Evolutionary conservation across 495 filamentous ascomycete genomes (phyloP).

Genomic region (Geopyxis carbonaria): DNA sequence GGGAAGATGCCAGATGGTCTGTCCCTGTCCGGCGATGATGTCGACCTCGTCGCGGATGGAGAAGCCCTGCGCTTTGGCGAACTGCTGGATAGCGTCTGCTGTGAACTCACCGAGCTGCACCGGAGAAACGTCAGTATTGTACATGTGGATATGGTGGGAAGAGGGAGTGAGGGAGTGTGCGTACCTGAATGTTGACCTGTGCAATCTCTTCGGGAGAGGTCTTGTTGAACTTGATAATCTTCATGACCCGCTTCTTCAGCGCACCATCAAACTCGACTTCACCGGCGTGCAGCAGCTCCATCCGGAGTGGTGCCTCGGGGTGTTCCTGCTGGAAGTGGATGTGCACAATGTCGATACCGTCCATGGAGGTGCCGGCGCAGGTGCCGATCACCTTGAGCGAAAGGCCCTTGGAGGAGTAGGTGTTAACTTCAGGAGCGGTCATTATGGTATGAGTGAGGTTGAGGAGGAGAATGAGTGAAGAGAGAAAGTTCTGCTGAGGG

Average conservation of each 20-base stretch:
- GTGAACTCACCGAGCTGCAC: conserved; percentile 30
- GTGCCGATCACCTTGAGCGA: conserved; percentile 14
- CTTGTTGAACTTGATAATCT: conserved; percentile 29
- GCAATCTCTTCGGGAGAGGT: conserved; percentile 30
- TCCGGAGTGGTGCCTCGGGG: conserved; percentile 28
- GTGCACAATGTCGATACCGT: conserved; percentile 30
- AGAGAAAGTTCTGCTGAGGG: too few species aligned
- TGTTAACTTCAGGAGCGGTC: too few species aligned
- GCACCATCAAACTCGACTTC: conserved; percentile 10
- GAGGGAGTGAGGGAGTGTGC: too few species aligned
- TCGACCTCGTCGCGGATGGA: conserved; percentile 16
- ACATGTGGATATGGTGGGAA: conserved; percentile 28
- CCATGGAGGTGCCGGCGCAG: conserved; percentile 27
- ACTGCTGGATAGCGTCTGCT: conserved; percentile 27
- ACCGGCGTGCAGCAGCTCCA: conserved; percentile 22
- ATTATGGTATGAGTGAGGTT: too few species aligned
- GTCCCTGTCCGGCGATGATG: conserved; percentile 20
- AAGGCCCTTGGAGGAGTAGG: too few species aligned
- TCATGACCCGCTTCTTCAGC: conserved; percentile 25
- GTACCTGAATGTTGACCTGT: conserved; percentile 29
- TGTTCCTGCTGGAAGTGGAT: conserved; percentile 29
- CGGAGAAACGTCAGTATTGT: too few species aligned
- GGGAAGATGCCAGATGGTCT: conserved; percentile 23
- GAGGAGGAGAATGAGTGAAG: too few species aligned
- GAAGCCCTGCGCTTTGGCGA: conserved; percentile 16